Evolutionary conservation across 306 rosid species (phyloP), one percentile per base, ranked within the genome.

Genomic region (Sophora flavescens): DNA sequence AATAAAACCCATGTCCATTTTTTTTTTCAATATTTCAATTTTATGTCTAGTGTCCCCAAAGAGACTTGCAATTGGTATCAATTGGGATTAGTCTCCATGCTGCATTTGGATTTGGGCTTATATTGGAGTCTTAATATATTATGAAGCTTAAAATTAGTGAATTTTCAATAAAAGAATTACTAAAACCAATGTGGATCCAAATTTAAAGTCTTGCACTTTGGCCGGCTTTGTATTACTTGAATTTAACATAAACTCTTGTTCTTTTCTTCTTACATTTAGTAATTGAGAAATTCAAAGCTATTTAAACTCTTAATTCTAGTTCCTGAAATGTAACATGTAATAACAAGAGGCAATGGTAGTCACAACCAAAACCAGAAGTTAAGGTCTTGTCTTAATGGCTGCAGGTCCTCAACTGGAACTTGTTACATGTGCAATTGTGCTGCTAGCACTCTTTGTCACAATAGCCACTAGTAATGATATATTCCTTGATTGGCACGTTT

Each of bases 401-500:
- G 70, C 82, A 6, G 36, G 30, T 67, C 51, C 59, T 83, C 45
- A 15, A 15, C 68, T 68, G 8, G 17, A 66, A 62, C 38, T 42
- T 28, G 7, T 65, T 13, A 18, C 78, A 63, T 17, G 41, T 52
- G 61, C 66, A 14, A 47, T 56, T 67, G 5, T 86, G 65, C 9
- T 86, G 47, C 54, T 84, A 39, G 0, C 69, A 13, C 4, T 83
- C 11, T 63, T 53, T 63, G 62, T 48, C 76, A 63, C 70, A n/a
- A 58, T 15, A 35, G 80, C 70, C 50, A 77, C 48, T 0, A 66
- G 86, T 57, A 80, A 30, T 13, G 78, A 91, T 62, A 64, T 83
- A 53, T 84, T 77, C 45, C 85, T 84, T 58, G 87, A 86, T 26
- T 91, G 92, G 97, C 82, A 88, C 11, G 89, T 91, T 61, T 56